Evolutionary conservation across 108 stramenopile genomes (phyloP).

Genomic region (Bacterosira constricta): DNA sequence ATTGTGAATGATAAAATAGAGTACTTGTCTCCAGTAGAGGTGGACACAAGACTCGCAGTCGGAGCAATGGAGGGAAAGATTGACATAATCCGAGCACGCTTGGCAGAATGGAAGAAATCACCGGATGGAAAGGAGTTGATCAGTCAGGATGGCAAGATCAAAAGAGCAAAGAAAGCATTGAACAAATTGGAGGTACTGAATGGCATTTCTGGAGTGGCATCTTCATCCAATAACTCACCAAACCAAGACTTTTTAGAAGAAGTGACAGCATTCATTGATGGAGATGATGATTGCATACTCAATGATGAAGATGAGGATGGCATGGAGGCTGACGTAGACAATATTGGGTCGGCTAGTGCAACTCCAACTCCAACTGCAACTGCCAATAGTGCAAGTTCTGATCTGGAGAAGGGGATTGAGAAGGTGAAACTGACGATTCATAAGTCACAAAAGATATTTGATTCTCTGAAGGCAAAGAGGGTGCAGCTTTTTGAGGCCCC

Average conservation of each 20-base stretch:
- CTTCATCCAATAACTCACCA: background rate
- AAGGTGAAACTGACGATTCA: background rate
- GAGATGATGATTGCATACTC: background rate
- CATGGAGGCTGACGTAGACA: background rate
- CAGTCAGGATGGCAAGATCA: background rate
- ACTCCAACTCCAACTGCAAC: no score
- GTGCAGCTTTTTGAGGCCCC: background rate
- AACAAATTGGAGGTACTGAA: no score
- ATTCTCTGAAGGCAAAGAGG: background rate
- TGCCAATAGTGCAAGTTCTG: no score
- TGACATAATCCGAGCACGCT: background rate
- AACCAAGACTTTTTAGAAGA: no score
- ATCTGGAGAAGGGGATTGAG: no score
- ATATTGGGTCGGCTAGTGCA: no score
- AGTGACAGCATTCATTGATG: background rate
- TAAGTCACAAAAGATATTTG: background rate
- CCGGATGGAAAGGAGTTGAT: background rate
- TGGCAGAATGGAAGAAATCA: background rate
- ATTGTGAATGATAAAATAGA: background rate
- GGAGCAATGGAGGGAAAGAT: background rate
- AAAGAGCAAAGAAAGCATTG: background rate
- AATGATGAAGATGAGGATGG: background rate
- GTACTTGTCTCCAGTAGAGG: background rate
- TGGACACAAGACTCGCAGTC: background rate
- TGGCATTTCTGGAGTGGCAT: no score